Evolutionary conservation across 371 early-diverging fungal genomes (phyloP).

Genomic region (Actinomortierella wolfii): DNA sequence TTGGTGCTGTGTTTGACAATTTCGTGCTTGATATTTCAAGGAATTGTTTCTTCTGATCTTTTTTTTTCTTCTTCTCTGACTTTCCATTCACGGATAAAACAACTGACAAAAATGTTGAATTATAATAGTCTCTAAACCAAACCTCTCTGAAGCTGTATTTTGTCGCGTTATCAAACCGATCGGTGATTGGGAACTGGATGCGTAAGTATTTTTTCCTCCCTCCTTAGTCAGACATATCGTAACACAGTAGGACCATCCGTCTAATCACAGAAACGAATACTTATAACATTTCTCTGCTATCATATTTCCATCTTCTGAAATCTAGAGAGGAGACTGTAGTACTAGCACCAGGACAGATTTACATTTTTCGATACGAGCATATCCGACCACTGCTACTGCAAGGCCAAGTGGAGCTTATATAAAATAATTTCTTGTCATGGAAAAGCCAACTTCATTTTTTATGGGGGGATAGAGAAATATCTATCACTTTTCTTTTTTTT

Average conservation of each 20-base stretch:
- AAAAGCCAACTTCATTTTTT: too few relatives aligned
- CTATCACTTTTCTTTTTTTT: too few relatives aligned
- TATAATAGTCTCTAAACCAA: constrained; percentile 64
- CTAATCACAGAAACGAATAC: too few relatives aligned
- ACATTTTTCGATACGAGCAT: constrained; percentile 57
- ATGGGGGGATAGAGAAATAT: too few relatives aligned
- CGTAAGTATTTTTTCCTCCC: constrained; percentile 4
- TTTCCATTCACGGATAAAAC: too few relatives aligned
- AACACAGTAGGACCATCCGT: not conserved
- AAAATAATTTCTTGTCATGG: too few relatives aligned
- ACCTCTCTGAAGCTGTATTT: constrained; percentile 77
- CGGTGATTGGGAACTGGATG: constrained; percentile 63
- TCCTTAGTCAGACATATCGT: not conserved
- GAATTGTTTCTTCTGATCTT: not conserved
- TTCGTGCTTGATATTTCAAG: not conserved
- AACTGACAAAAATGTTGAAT: not conserved
- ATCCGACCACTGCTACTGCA: constrained; percentile 52
- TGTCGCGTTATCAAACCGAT: constrained; percentile 60
- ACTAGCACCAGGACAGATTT: constrained; percentile 51
- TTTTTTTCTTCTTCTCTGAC: too few relatives aligned
- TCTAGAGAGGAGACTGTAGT: constrained; percentile 47
- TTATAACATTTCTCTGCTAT: not conserved
- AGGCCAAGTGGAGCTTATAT: constrained; percentile 52
- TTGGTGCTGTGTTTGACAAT: too few relatives aligned
- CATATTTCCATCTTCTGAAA: not conserved